phyloP scores from a whole-genome alignment of 768 basidiomycete genomes.

The Scleroderma citrinum region DNA sequence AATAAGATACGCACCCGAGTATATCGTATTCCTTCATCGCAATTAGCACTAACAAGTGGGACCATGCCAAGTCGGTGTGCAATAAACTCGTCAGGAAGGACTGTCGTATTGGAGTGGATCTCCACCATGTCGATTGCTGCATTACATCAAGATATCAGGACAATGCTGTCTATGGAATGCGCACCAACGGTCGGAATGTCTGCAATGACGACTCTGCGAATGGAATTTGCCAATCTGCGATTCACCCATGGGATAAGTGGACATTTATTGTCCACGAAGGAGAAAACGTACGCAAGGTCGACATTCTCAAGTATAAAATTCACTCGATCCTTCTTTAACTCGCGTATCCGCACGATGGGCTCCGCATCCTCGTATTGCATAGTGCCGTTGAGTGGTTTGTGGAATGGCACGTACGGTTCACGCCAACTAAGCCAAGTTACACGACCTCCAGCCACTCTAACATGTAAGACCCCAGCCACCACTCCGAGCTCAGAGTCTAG shows the following conservation, averaged over 20 bases:
- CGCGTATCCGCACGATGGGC: constrained; percentile 75
- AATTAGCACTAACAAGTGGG: constrained; percentile 81
- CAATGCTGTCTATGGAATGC: constrained; percentile 23
- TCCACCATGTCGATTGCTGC: constrained; percentile 96
- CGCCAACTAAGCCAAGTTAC: too few relatives aligned
- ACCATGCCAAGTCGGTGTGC: constrained; percentile 94
- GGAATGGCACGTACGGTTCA: too few relatives aligned
- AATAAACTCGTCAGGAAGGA: constrained; percentile 95
- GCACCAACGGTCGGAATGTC: constrained; percentile 93
- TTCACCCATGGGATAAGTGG: constrained; percentile 10
- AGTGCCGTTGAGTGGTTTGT: neutral
- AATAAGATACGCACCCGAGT: constrained; percentile 49
- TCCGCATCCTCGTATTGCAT: constrained; percentile 42
- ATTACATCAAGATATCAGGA: constrained; percentile 3
- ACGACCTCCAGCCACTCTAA: too few relatives aligned
- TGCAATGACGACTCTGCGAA: constrained; percentile 92
- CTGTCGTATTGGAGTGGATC: constrained; percentile 85
- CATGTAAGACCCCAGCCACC: neutral
- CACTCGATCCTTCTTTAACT: constrained; percentile 78
- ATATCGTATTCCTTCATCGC: constrained; percentile 82
- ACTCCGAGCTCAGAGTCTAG: constrained; percentile 35
- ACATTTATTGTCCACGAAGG: constrained; percentile 1
- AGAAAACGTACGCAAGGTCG: constrained; percentile 75
- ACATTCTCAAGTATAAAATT: constrained; percentile 95
- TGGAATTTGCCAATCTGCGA: constrained; percentile 83